Evolutionary conservation across 345 rosid species (phyloP), one percentile per base, ranked within the genome.

Genomic region (Populus tremula): DNA sequence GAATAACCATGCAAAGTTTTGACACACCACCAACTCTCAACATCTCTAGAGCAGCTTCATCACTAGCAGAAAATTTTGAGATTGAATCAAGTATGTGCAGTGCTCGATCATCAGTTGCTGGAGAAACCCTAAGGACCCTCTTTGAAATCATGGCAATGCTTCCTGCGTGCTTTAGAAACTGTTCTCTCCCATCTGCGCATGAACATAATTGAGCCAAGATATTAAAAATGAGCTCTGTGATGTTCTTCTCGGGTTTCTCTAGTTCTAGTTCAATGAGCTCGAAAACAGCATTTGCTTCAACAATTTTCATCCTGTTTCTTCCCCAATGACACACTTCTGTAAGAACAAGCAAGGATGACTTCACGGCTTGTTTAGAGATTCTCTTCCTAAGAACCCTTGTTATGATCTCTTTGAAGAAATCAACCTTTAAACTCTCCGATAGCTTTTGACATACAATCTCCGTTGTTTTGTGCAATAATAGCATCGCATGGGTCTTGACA

Each of bases 1-100:
- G 91, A 47, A 82, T 66, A 45, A 88, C 86, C 91, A 88, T 88
- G 83, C 93, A 90, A 29, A 88, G 82, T 84, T 90, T 90, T 41
- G 91, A 69, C 74, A 90, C 93, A 0, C 87, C 91, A 12, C 89
- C 90, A 12, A 88, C 93, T 54, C 82, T 85, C 79, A 90, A 70
- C 91, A 90, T 88, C 86, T 90, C 93, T 9, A 18, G 5, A 27
- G 87, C 71, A 10, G 88, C 85, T 31, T 82, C 80, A 4, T 76
- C 61, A 1, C 81, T 74, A 0, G 82, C 90, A 0, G 86, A 84
- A 71, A 73, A 84, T 39, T 79, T 86, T 4, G 89, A 73, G 17
- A 90, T 71, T 18, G 61, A 72, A 2, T 79, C 76, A 2, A 90
- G 56, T 29, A 90, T 80, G 25, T 81, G 78, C n/a, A 90, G 68